Evolutionary conservation across 441 rosid genomes (phyloP).

Genomic region (Adansonia gregorii): DNA sequence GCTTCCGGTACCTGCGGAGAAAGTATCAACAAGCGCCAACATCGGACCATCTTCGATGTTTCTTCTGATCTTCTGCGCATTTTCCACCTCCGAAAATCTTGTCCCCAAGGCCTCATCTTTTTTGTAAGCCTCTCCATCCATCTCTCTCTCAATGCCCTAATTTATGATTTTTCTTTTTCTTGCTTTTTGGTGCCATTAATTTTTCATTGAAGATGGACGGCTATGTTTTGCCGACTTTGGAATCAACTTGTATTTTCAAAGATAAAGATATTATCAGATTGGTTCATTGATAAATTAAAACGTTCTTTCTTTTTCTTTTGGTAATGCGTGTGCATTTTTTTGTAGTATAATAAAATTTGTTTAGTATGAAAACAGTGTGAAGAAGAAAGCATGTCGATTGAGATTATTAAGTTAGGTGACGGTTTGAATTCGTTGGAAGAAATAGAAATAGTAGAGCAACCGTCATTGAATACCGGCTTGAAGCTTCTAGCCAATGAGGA

Average conservation of each 20-base stretch:
- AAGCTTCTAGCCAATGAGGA: constrained; percentile 71
- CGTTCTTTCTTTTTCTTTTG: neutral
- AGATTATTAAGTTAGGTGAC: constrained; percentile 34
- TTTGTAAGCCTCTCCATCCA: constrained; percentile 45
- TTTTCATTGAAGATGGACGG: constrained; percentile 82
- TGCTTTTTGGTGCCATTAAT: neutral
- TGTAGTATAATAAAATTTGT: neutral
- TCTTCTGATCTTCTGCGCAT: constrained; percentile 53
- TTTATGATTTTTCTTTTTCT: neutral
- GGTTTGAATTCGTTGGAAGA: constrained; percentile 40
- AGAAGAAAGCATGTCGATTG: constrained; percentile 51
- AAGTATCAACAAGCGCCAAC: neutral
- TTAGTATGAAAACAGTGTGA: constrained; percentile 51
- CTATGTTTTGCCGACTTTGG: constrained; percentile 82
- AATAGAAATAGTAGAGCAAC: constrained; percentile 43
- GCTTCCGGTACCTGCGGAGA: too few species aligned
- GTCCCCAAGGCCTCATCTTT: constrained; percentile 74
- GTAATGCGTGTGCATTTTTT: neutral
- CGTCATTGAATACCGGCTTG: constrained; percentile 35
- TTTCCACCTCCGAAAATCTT: constrained; percentile 63
- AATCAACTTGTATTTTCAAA: constrained; percentile 68
- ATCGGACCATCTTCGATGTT: constrained; percentile 67
- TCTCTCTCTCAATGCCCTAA: constrained; percentile 25
- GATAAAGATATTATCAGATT: constrained; percentile 82
- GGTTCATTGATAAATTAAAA: constrained; percentile 28